These are phyloP conservation scores for Aegilops longissima DNA, from an alignment of 176 grass and related monocot species.

Conservation along the genomic window DNA sequence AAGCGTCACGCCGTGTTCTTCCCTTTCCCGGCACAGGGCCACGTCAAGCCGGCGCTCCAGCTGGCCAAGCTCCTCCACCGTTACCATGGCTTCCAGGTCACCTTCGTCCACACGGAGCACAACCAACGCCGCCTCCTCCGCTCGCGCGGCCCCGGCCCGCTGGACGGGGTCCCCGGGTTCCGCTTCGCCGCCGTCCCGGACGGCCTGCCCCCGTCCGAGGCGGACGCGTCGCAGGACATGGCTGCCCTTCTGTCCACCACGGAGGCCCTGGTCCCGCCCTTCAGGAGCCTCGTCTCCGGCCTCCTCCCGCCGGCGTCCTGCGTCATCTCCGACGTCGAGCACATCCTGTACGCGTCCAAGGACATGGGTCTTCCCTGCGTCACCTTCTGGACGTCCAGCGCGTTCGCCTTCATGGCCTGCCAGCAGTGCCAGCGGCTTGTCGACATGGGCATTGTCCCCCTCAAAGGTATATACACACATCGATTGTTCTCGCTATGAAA, in stretches of 20 bases:
- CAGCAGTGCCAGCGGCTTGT: not conserved
- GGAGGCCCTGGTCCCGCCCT: not conserved
- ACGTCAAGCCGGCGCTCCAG: not conserved
- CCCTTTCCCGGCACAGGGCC: not conserved
- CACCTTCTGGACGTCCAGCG: not conserved
- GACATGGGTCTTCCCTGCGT: conserved; percentile 9
- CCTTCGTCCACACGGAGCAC: not conserved
- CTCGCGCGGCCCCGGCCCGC: not conserved
- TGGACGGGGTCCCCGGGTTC: not conserved
- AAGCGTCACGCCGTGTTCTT: not conserved
- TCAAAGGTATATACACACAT: conserved; percentile 9
- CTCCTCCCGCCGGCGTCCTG: not conserved
- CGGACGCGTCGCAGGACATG: not conserved
- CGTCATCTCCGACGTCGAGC: conserved; percentile 4
- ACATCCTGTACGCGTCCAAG: not conserved
- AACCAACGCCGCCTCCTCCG: not conserved
- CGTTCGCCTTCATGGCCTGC: not conserved
- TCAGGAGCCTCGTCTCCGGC: not conserved
- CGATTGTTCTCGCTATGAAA: no score
- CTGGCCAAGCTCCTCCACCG: not conserved
- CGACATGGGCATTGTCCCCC: conserved; percentile 1
- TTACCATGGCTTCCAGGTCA: not conserved
- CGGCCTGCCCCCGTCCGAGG: not conserved
- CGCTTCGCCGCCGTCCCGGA: not conserved
- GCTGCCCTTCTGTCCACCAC: not conserved